phyloP scores from a whole-genome alignment of 108 stramenopile genomes.

The Ochromonas danica region DNA sequence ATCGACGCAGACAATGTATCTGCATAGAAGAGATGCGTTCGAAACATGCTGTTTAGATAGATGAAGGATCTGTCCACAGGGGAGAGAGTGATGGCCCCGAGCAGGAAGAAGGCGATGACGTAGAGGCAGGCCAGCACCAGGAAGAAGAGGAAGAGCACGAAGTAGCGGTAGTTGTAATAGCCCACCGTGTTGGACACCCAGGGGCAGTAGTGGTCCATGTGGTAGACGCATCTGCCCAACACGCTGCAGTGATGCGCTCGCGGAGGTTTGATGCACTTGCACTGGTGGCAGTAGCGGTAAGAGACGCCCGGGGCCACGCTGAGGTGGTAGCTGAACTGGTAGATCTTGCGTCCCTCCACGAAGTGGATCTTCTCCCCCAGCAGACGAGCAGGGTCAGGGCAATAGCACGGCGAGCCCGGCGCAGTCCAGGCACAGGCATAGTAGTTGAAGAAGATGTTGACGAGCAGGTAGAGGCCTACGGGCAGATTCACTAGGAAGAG shows the following conservation, averaged over 20 bases:
- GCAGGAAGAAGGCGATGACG: not conserved
- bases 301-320: not conserved
- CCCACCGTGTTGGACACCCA: constrained; percentile 84
- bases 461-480: not conserved
- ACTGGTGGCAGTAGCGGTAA: constrained; percentile 21
- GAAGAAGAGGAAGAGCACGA: constrained; percentile 75
- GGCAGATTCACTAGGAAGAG: not conserved
- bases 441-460: constrained; percentile 17
- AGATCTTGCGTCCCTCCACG: constrained; percentile 13
- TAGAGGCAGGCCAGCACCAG: constrained; percentile 50
- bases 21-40: not conserved
- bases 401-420: constrained; percentile 12
- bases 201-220: constrained; percentile 96
- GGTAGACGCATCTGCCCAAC: constrained; percentile 59
- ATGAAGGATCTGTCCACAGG: not conserved
- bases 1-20: not conserved
- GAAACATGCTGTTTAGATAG: not conserved
- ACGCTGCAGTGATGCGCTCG: constrained; percentile 35
- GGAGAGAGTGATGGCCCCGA: not conserved
- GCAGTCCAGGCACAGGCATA: constrained; percentile 11
- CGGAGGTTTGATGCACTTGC: constrained; percentile 30
- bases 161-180: constrained; percentile 96
- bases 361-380: constrained; percentile 8
- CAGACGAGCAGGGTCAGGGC: not conserved
- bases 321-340: not conserved